Evolutionary conservation across 129 eudicot genomes (phyloP).

Genomic region (Pseudognaphalium luteoalbum): DNA sequence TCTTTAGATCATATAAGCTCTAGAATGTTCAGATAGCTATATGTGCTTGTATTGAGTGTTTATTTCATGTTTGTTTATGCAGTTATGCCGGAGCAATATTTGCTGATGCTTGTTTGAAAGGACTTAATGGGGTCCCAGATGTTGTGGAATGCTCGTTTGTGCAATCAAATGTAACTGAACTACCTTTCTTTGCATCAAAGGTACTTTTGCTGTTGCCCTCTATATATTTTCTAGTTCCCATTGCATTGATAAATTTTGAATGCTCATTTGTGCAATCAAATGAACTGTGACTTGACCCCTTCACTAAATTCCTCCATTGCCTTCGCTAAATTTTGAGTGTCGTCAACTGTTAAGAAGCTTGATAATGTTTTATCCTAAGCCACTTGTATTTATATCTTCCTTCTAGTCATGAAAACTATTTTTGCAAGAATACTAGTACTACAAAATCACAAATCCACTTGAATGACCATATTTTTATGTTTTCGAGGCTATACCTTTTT

Average conservation of each 20-base stretch:
- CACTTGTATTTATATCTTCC: not conserved
- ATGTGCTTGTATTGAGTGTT: not conserved
- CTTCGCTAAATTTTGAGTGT: slow-evolving; percentile 1
- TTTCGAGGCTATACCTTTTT: not conserved
- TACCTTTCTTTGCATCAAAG: slow-evolving; percentile 98
- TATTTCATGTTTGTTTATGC: slow-evolving; percentile 26
- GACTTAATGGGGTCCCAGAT: slow-evolving; percentile 99
- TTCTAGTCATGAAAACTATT: not conserved
- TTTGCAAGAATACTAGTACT: no score
- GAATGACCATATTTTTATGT: not conserved
- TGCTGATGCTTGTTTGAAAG: slow-evolving; percentile 99
- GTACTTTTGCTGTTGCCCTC: slow-evolving; percentile 32
- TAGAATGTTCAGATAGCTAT: not conserved
- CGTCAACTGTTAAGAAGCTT: not conserved
- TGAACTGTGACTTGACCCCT: not conserved
- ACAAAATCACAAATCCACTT: not conserved
- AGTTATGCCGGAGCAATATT: slow-evolving; percentile 97
- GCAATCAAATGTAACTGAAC: slow-evolving; percentile 76
- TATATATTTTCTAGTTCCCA: not conserved
- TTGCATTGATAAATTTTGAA: not conserved
- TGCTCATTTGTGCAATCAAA: no score
- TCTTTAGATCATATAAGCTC: not conserved
- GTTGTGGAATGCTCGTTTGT: slow-evolving; percentile 92
- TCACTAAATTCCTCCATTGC: not conserved
- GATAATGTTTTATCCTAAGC: not conserved